phyloP scores from a whole-genome alignment of 78 protist genomes.

The Anaeramoeba ignava region DNA sequence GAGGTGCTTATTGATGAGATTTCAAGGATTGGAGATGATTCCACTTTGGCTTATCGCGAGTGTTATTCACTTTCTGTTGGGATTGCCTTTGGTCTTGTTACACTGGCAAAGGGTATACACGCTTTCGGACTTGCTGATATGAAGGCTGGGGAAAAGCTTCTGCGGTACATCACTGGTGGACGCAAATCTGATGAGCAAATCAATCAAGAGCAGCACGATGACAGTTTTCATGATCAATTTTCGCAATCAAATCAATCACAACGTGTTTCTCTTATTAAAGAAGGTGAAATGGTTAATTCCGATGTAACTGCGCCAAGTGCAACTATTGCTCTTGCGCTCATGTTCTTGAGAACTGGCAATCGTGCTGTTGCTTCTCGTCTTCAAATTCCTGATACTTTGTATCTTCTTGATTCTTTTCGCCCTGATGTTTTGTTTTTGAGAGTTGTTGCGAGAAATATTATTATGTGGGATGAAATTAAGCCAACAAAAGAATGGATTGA shows the following conservation, averaged over 20 bases:
- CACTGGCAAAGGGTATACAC: constrained; percentile 37
- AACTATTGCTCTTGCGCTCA: constrained; percentile 58
- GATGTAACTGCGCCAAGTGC: constrained; percentile 78
- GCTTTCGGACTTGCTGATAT: constrained; percentile 53
- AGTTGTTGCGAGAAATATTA: constrained; percentile 28
- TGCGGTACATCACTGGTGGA: constrained; percentile 14
- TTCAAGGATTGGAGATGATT: constrained; percentile 38
- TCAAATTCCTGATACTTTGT: constrained; percentile 45
- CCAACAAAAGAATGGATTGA: constrained; percentile 19
- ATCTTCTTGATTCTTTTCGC: constrained; percentile 43
- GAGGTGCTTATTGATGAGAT: constrained; percentile 62
- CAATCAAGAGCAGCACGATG: neutral
- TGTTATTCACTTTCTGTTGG: constrained; percentile 68
- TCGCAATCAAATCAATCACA: too few species aligned
- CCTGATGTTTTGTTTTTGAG: constrained; percentile 56
- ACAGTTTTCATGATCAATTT: neutral
- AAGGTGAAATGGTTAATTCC: constrained; percentile 36
- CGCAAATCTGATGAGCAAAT: neutral
- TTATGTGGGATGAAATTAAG: constrained; percentile 35
- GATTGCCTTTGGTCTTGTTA: constrained; percentile 59
- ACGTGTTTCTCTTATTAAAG: constrained; percentile 8
- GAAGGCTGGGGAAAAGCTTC: constrained; percentile 44
- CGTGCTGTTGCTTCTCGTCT: constrained; percentile 30
- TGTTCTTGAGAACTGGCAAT: constrained; percentile 49
- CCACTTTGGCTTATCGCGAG: constrained; percentile 39